Evolutionary conservation across 176 grass and related monocot genomes (phyloP), one percentile per base, ranked within the genome.

Genomic region (Oryza longistaminata): DNA sequence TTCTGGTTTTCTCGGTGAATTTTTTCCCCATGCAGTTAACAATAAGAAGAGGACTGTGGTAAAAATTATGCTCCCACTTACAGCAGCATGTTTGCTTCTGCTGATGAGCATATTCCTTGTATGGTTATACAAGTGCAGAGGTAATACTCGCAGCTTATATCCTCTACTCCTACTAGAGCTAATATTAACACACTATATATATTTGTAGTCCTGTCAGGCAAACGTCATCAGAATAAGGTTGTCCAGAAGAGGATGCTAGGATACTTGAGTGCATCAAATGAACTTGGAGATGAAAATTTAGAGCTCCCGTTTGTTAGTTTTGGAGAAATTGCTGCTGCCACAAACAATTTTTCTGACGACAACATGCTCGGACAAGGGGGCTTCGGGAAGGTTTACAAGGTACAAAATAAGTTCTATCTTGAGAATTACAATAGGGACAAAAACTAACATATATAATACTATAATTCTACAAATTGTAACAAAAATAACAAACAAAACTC

Each of bases 351-450:
- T 31, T 88, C 82, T 1, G 79, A 75, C 1, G 24, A 24, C 10
- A 85, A 91, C 43, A 81, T 84, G 77, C 81, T 93, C 0, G 85
- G 88, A 48, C 67, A 86, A 79, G 91, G 85, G 22, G 88, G 91
- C 26, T 93, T 93, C 7, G 91, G 81, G 3, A 85, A 82, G 31
- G 91, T 93, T 40, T 90, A 90, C 0, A 88, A 39, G 37, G 37
- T 39, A n/a, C n/a, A n/a, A n/a, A n/a, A n/a, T n/a, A n/a, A n/a
- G n/a, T n/a, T n/a, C n/a, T n/a, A n/a, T n/a, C n/a, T n/a, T n/a
- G n/a, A n/a, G n/a, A n/a, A n/a, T n/a, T n/a, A n/a, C n/a, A n/a
- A n/a, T n/a, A n/a, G n/a, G n/a, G n/a, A n/a, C n/a, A n/a, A n/a
- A n/a, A n/a, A n/a, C n/a, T n/a, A n/a, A n/a, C n/a, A n/a, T n/a